Evolutionary conservation across 495 filamentous ascomycete genomes (phyloP).

Genomic region (Hyaloscypha hepaticicola): DNA sequence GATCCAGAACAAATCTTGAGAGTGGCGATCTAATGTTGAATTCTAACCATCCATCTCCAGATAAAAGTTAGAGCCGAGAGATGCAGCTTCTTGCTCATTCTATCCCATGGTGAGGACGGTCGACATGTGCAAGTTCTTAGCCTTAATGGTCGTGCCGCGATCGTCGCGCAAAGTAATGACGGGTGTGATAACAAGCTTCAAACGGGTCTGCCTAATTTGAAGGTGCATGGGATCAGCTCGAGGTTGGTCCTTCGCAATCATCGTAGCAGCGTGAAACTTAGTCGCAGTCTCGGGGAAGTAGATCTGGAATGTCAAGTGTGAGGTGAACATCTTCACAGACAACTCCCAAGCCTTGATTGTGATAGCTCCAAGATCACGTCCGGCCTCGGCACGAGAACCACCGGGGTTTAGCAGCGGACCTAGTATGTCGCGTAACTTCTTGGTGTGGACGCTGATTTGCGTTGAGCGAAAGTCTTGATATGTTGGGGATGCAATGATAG

Average conservation of each 20-base stretch:
- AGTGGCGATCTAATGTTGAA: not conserved
- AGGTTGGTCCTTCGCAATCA: constrained; percentile 29
- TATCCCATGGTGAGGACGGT: constrained; percentile 33
- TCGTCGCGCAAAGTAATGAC: constrained; percentile 35
- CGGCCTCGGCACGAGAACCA: constrained; percentile 23
- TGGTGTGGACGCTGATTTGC: constrained; percentile 24
- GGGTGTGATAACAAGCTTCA: constrained; percentile 39
- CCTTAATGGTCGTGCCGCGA: constrained; percentile 26
- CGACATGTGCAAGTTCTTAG: constrained; percentile 32
- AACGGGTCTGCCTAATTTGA: constrained; percentile 31
- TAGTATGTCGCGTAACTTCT: constrained; percentile 31
- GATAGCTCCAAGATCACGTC: constrained; percentile 33
- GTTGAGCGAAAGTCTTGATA: constrained; percentile 6
- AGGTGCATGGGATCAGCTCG: constrained; percentile 24
- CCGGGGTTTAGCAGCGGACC: constrained; percentile 29
- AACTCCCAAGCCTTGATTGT: constrained; percentile 33
- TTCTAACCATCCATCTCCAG: not conserved
- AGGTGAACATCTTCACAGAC: constrained; percentile 31
- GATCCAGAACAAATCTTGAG: not conserved
- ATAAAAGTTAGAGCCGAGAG: not conserved
- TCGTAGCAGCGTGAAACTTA: constrained; percentile 32
- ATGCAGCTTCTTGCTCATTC: not conserved
- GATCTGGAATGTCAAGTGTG: constrained; percentile 34
- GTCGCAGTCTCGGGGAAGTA: constrained; percentile 33
- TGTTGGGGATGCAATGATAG: constrained; percentile 16